Evolutionary conservation across 768 basidiomycete species (phyloP).

Genomic region (Tricholoma sp.): DNA sequence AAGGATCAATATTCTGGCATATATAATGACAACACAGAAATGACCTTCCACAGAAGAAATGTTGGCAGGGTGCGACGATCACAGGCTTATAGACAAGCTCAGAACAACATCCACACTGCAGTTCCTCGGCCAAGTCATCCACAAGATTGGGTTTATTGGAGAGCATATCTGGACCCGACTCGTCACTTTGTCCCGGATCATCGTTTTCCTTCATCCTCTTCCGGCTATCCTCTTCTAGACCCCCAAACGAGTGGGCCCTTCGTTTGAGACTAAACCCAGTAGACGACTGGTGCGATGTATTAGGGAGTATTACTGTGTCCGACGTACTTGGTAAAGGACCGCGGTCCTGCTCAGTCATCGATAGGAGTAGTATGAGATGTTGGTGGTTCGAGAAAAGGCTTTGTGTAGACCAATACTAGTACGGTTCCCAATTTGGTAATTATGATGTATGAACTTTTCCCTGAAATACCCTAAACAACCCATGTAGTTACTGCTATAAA

Average conservation of each 20-base stretch:
- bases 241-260: conserved; percentile 53
- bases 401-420: conserved; percentile 17
- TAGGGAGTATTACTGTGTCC: conserved; percentile 14
- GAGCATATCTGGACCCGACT: conserved; percentile 3
- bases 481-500: background rate
- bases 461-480: background rate
- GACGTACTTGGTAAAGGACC: conserved; percentile 13
- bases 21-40: conserved; percentile 8
- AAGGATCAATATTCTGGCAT: background rate
- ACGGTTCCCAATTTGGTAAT: conserved; percentile 17
- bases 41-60: conserved; percentile 89
- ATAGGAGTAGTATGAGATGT: conserved; percentile 6
- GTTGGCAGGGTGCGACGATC: conserved; percentile 78
- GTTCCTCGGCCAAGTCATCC: conserved; percentile 64
- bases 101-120: conserved; percentile 83
- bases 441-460: conserved; percentile 7
- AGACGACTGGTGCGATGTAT: conserved; percentile 8
- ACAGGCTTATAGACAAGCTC: conserved; percentile 80
- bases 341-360: conserved; percentile 11
- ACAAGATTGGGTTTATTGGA: conserved; percentile 32
- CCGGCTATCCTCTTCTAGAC: conserved; percentile 40
- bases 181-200: conserved; percentile 3
- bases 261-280: conserved; percentile 43
- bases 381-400: conserved; percentile 15
- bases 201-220: conserved; percentile 55